phyloP scores from a whole-genome alignment of 2,329 filamentous ascomycete species.

The Fusarium succisae region DNA sequence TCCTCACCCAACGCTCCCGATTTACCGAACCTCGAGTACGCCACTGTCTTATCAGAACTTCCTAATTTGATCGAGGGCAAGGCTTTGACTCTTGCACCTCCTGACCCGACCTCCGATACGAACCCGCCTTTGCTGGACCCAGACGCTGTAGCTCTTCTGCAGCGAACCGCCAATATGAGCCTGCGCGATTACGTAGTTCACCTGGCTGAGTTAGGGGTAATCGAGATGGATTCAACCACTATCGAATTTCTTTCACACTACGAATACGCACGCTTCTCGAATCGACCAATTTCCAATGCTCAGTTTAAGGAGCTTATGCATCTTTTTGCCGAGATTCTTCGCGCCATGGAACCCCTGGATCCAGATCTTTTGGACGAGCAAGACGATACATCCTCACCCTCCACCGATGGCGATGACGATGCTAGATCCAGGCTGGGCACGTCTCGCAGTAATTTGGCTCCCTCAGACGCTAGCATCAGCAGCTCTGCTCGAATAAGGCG shows the following conservation, averaged over 20 bases:
- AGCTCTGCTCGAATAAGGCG: constrained; percentile 47
- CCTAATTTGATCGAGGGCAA: constrained; percentile 92
- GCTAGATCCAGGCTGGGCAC: constrained; percentile 54
- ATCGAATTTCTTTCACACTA: constrained; percentile 78
- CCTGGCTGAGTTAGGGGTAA: constrained; percentile 72
- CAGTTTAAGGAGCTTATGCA: constrained; percentile 85
- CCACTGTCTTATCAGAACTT: constrained; percentile 81
- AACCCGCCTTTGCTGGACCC: constrained; percentile 65
- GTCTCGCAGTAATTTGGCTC: constrained; percentile 45
- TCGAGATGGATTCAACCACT: constrained; percentile 56
- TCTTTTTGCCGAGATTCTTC: constrained; percentile 82
- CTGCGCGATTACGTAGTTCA: constrained; percentile 82
- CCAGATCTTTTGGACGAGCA: constrained; percentile 57
- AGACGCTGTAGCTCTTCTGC: constrained; percentile 75
- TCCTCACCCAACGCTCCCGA: constrained; percentile 80
- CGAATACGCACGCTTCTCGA: constrained; percentile 86
- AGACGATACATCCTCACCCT: constrained; percentile 41
- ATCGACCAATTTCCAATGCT: constrained; percentile 70
- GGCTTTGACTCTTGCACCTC: constrained; percentile 84
- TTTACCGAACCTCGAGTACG: constrained; percentile 84
- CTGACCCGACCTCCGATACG: constrained; percentile 52
- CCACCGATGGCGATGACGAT: constrained; percentile 59
- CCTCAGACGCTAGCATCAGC: constrained; percentile 45
- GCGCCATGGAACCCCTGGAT: constrained; percentile 75
- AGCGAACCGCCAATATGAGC: constrained; percentile 75